Conservation (phyloP, 2,329 filamentous ascomycete species). For the Aspergillus sclerotialis region DNA sequence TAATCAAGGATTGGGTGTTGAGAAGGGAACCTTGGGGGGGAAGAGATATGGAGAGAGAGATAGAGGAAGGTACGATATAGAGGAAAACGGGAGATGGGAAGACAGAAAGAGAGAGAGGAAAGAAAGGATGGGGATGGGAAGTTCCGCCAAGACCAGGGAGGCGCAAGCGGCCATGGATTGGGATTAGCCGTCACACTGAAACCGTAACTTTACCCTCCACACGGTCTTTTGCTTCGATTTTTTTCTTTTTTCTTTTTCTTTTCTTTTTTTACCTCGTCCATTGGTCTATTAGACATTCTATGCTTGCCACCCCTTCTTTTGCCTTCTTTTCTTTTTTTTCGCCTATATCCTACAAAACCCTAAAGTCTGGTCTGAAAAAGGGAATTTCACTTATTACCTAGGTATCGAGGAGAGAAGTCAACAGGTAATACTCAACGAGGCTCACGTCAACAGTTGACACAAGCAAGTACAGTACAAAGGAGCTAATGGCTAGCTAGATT, state of each 20-base stretch:
- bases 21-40: conserved; percentile 6
- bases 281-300: neutral
- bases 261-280: no score
- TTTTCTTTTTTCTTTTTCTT: no score
- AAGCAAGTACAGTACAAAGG: no score
- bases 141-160: conserved; percentile 29
- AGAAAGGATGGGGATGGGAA: conserved; percentile 17
- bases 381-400: no score
- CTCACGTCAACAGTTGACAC: no score
- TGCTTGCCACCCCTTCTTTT: conserved; percentile 1
- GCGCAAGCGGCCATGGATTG: conserved; percentile 24
- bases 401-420: no score
- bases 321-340: conserved; percentile 2
- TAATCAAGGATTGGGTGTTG: no score
- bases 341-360: neutral
- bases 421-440: no score
- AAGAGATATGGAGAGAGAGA: conserved; percentile 18
- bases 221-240: neutral
- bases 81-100: conserved; percentile 13
- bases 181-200: neutral
- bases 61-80: conserved; percentile 10
- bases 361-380: no score
- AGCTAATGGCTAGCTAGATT: no score
- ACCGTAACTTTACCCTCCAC: neutral
- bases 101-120: conserved; percentile 11